phyloP scores from a whole-genome alignment of 2,329 filamentous ascomycete genomes.

The Venturia asperata region DNA sequence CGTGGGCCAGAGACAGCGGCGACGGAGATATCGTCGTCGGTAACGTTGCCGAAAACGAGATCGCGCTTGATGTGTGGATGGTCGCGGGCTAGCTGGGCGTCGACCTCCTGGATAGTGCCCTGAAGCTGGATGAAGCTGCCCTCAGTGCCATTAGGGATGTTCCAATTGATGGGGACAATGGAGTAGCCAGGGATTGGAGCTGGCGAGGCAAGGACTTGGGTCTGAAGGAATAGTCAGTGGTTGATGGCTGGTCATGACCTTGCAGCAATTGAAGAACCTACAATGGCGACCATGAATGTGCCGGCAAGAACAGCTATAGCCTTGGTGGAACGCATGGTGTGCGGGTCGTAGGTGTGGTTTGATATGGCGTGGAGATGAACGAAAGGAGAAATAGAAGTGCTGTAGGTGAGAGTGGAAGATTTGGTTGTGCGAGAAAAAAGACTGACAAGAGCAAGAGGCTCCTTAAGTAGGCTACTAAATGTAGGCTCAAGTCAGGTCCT shows the following conservation, averaged over 20 bases:
- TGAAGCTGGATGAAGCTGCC: not conserved
- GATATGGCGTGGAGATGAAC: not conserved
- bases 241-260: not conserved
- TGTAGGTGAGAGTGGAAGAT: not conserved
- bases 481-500: not conserved
- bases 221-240: not conserved
- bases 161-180: not conserved
- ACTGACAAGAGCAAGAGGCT: not conserved
- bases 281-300: slow-evolving; percentile 1
- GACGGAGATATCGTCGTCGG: not conserved
- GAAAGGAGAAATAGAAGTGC: not conserved
- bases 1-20: not conserved
- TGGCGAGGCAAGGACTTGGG: slow-evolving; percentile 3
- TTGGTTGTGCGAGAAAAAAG: not conserved
- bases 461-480: not conserved
- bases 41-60: not conserved
- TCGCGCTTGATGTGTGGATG: slow-evolving; percentile 2
- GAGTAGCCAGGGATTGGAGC: not conserved
- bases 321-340: not conserved
- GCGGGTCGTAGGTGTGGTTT: not conserved
- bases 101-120: slow-evolving; percentile 2
- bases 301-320: not conserved
- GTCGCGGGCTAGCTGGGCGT: slow-evolving; percentile 1
- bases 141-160: not conserved
- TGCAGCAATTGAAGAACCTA: not conserved